phyloP scores from a whole-genome alignment of 768 basidiomycete species.

The Coprinopsis cinerea region DNA sequence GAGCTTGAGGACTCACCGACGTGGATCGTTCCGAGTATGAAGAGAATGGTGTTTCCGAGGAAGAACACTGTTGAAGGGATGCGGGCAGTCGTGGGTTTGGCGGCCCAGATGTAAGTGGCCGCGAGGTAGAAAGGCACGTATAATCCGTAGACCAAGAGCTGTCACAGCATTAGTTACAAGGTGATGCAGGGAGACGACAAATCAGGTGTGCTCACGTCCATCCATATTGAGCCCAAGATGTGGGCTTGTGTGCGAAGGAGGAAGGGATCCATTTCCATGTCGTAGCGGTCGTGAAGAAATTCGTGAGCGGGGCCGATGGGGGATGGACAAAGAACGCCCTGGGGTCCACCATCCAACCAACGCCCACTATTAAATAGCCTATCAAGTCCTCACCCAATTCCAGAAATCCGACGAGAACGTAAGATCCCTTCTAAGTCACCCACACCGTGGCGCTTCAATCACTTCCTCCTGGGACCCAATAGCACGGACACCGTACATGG shows the following conservation, averaged over 20 bases:
- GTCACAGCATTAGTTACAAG: not conserved
- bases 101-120: not conserved
- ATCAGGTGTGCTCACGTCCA: not conserved
- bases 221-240: not conserved
- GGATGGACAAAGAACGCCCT: too few species aligned
- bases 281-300: not conserved
- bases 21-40: constrained; percentile 13
- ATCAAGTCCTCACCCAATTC: too few species aligned
- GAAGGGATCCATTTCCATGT: too few species aligned
- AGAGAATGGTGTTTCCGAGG: not conserved
- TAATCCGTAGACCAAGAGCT: not conserved
- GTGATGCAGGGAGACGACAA: not conserved
- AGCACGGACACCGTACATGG: too few species aligned
- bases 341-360: too few species aligned
- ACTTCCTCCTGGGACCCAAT: too few species aligned
- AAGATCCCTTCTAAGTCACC: too few species aligned
- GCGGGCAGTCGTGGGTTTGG: not conserved
- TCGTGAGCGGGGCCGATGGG: not conserved
- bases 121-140: constrained; percentile 3
- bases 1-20: constrained; percentile 9
- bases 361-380: too few species aligned
- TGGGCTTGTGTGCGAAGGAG: not conserved
- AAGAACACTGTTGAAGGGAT: constrained; percentile 1
- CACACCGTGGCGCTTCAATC: too few species aligned
- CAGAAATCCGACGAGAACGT: too few species aligned